Conservation (phyloP, 1,139 yeast genomes). For the Blastobotrys indianensis region DNA sequence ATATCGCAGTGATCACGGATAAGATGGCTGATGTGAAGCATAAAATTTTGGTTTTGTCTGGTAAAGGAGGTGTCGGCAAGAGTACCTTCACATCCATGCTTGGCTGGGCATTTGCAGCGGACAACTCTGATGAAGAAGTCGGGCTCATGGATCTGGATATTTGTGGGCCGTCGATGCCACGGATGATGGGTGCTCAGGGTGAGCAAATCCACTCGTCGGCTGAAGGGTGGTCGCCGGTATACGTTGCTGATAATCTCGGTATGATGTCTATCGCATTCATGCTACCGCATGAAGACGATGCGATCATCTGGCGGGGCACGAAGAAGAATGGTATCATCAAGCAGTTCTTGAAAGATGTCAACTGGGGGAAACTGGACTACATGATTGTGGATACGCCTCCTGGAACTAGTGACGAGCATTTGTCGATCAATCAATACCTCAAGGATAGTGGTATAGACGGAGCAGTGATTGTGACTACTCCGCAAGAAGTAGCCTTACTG, state of each 20-base stretch:
- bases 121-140: slow-evolving; percentile 79
- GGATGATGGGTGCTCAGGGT: slow-evolving; percentile 88
- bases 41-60: slow-evolving; percentile 80
- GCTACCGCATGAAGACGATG: slow-evolving; percentile 91
- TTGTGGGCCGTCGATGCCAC: slow-evolving; percentile 95
- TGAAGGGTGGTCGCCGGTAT: slow-evolving; percentile 95
- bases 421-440: slow-evolving; percentile 80
- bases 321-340: slow-evolving; percentile 91
- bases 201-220: slow-evolving; percentile 85
- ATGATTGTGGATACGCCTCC: slow-evolving; percentile 96
- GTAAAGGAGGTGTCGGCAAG: slow-evolving; percentile 98
- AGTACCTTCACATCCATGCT: slow-evolving; percentile 93
- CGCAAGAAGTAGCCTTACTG: slow-evolving; percentile 91
- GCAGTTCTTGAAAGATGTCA: slow-evolving; percentile 89
- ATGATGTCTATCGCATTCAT: slow-evolving; percentile 94
- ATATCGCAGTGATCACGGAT: slow-evolving; percentile 68
- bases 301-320: slow-evolving; percentile 95
- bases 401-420: slow-evolving; percentile 96
- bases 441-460: slow-evolving; percentile 93
- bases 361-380: slow-evolving; percentile 93
- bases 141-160: slow-evolving; percentile 97
- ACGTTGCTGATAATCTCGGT: slow-evolving; percentile 90
- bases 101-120: slow-evolving; percentile 93
- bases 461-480: slow-evolving; percentile 91
- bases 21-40: slow-evolving; percentile 67